Percentiles rank a stretch among this genome's conserved stretches.
These are phyloP conservation scores for Nitzschia putrida DNA, from an alignment of 108 stramenopile species.

Conservation along the genomic window DNA sequence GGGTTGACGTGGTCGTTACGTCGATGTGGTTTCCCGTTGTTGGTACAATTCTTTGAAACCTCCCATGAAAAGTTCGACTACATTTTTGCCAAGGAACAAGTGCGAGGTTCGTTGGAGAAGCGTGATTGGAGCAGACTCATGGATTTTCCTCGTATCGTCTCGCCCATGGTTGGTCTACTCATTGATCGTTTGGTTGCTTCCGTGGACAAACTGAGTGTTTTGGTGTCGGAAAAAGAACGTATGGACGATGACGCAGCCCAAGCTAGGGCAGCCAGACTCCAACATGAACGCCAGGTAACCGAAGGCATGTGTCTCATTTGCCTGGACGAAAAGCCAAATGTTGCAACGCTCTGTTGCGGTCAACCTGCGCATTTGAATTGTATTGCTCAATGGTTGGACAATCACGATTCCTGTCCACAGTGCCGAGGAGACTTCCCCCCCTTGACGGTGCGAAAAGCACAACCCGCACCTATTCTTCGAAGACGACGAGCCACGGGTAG, in stretches of 20 bases:
- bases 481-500: too few species aligned
- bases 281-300: constrained; percentile 41
- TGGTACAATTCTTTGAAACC: constrained; percentile 31
- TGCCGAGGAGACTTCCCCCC: constrained; percentile 42
- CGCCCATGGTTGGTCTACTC: constrained; percentile 37
- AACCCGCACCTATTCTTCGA: too few species aligned
- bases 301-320: constrained; percentile 48
- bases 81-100: constrained; percentile 13
- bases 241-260: constrained; percentile 37
- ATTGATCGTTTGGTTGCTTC: constrained; percentile 28
- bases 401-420: constrained; percentile 37
- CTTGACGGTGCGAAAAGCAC: too few species aligned
- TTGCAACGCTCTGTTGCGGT: constrained; percentile 56
- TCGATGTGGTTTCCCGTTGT: constrained; percentile 40
- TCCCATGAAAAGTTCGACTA: constrained; percentile 34
- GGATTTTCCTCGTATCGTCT: constrained; percentile 7
- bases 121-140: constrained; percentile 1
- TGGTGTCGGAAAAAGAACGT: constrained; percentile 30
- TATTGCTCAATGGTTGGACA: constrained; percentile 46
- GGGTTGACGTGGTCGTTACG: constrained; percentile 37
- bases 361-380: constrained; percentile 59
- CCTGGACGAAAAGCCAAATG: constrained; percentile 45
- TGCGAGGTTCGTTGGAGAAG: constrained; percentile 13
- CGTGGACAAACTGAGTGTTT: constrained; percentile 17
- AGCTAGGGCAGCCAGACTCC: constrained; percentile 33